Conservation (phyloP, 208 protist species). For the Leishmania guyanensis region DNA sequence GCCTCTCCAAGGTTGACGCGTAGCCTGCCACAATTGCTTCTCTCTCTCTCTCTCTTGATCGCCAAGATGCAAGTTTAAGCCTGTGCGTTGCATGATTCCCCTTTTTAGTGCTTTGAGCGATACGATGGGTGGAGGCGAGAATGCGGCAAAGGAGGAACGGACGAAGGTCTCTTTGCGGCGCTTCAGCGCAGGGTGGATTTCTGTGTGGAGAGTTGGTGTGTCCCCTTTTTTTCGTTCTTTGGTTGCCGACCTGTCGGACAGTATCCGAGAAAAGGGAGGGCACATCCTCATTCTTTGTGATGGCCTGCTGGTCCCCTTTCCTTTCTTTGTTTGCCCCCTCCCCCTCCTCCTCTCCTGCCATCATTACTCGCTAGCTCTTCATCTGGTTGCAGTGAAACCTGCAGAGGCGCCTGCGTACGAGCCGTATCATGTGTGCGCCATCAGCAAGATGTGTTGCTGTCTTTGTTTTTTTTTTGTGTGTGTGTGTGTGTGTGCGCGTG, state of each 20-base stretch:
- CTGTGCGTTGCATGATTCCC: neutral
- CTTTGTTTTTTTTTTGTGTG: neutral
- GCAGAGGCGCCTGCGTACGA: neutral
- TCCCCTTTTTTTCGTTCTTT: too few relatives aligned
- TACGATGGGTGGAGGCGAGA: neutral
- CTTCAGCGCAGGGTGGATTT: neutral
- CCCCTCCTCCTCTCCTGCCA: neutral
- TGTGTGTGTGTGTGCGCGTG: neutral
- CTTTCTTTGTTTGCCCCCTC: slow-evolving; percentile 1
- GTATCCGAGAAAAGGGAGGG: neutral
- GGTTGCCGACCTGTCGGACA: neutral
- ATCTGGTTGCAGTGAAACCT: neutral
- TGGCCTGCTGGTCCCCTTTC: neutral
- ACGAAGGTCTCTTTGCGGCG: neutral
- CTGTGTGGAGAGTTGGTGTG: neutral
- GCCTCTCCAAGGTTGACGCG: slow-evolving; percentile 36
- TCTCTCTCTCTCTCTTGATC: neutral
- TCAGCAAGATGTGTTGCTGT: neutral
- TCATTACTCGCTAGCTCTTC: neutral
- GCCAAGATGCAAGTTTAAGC: neutral
- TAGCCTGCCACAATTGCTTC: neutral
- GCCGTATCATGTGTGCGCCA: neutral
- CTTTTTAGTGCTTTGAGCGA: neutral
- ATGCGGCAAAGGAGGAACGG: neutral
- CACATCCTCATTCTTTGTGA: neutral